Evolutionary conservation across 1,284 basidiomycete genomes (phyloP).

Genomic region (Chalciporus piperatoides): DNA sequence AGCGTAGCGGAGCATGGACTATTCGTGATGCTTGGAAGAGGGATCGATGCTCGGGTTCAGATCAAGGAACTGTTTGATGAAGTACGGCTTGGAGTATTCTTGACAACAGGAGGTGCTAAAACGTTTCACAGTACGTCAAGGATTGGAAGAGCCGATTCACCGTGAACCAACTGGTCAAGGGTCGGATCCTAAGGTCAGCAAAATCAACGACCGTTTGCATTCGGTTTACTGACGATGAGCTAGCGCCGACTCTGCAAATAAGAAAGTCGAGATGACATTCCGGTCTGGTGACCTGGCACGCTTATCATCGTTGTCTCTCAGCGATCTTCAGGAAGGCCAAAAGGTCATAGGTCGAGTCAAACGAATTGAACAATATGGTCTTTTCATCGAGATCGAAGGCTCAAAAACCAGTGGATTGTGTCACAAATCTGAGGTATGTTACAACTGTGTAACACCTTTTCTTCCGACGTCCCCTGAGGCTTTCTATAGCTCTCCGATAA

Average conservation of each 20-base stretch:
- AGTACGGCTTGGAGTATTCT: slow-evolving; percentile 38
- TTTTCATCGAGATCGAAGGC: slow-evolving; percentile 86
- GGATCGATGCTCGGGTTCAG: slow-evolving; percentile 86
- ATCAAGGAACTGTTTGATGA: slow-evolving; percentile 93
- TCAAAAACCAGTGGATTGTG: slow-evolving; percentile 88
- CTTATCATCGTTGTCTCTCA: slow-evolving; percentile 41
- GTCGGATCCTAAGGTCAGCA: slow-evolving; percentile 73
- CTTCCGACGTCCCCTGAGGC: not conserved
- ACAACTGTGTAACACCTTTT: not conserved
- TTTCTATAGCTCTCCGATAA: slow-evolving; percentile 76
- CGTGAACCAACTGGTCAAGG: slow-evolving; percentile 82
- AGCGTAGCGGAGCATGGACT: slow-evolving; percentile 83
- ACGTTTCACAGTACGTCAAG: slow-evolving; percentile 71
- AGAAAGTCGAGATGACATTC: slow-evolving; percentile 87
- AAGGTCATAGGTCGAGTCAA: slow-evolving; percentile 75
- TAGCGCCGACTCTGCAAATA: slow-evolving; percentile 65
- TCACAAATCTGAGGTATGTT: slow-evolving; percentile 82
- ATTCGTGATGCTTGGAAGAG: slow-evolving; percentile 85
- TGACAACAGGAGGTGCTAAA: slow-evolving; percentile 8
- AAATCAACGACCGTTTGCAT: slow-evolving; percentile 3
- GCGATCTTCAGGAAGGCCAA: slow-evolving; percentile 70
- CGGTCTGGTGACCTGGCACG: slow-evolving; percentile 55
- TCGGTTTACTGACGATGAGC: slow-evolving; percentile 13
- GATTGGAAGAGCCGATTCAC: slow-evolving; percentile 90
- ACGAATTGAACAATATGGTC: slow-evolving; percentile 82